These are phyloP conservation scores for Fusarium bactridioides DNA, from an alignment of 2,329 filamentous ascomycete species.

Conservation along the genomic window DNA sequence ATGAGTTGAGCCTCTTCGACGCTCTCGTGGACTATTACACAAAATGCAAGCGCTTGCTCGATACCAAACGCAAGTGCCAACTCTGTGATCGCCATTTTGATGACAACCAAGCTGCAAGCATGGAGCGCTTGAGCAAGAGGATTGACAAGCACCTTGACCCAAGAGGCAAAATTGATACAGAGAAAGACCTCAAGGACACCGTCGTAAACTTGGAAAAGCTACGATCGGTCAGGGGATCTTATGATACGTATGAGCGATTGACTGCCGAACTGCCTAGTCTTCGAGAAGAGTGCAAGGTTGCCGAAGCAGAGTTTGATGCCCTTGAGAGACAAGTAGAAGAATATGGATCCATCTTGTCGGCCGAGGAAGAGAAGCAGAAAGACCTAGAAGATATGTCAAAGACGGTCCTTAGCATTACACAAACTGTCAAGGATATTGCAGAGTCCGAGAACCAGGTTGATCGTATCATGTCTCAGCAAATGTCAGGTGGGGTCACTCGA, in stretches of 20 bases:
- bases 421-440: slow-evolving; percentile 75
- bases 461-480: slow-evolving; percentile 78
- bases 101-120: slow-evolving; percentile 63
- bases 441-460: slow-evolving; percentile 77
- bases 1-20: slow-evolving; percentile 74
- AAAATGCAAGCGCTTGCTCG: slow-evolving; percentile 70
- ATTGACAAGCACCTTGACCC: slow-evolving; percentile 71
- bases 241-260: slow-evolving; percentile 78
- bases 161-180: slow-evolving; percentile 67
- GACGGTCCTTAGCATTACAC: slow-evolving; percentile 77
- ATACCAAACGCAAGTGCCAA: slow-evolving; percentile 75
- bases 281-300: slow-evolving; percentile 67
- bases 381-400: slow-evolving; percentile 80
- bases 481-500: slow-evolving; percentile 69
- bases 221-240: slow-evolving; percentile 69
- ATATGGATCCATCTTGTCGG: slow-evolving; percentile 71
- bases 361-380: slow-evolving; percentile 70
- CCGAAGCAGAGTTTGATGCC: slow-evolving; percentile 68
- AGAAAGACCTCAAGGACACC: slow-evolving; percentile 65
- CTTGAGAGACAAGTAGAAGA: slow-evolving; percentile 70
- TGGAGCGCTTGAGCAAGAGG: slow-evolving; percentile 70
- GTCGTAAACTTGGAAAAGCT: slow-evolving; percentile 64
- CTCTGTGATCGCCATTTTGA: slow-evolving; percentile 78
- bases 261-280: slow-evolving; percentile 75
- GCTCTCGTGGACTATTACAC: slow-evolving; percentile 76